Evolutionary conservation across 805 yeast species (phyloP).

Genomic region (Saturnispora saitoi): DNA sequence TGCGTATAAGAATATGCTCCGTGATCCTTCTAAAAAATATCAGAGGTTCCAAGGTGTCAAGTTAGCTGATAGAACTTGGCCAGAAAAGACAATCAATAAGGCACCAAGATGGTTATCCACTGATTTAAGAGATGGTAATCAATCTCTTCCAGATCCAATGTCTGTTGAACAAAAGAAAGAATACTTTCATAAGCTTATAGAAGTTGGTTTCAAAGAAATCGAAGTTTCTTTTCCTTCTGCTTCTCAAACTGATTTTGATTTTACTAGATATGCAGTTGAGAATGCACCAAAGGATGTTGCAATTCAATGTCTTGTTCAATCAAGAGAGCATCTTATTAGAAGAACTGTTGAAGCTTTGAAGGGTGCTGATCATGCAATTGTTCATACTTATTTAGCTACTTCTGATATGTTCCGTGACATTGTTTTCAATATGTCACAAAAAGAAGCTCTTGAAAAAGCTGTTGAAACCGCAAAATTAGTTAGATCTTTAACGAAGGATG

Average conservation of each 20-base stretch:
- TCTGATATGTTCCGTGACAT: conserved; percentile 69
- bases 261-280: conserved; percentile 72
- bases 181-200: conserved; percentile 63
- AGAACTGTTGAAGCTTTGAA: conserved; percentile 66
- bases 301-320: conserved; percentile 67
- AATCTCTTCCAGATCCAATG: conserved; percentile 79
- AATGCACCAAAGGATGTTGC: conserved; percentile 68
- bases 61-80: conserved; percentile 64
- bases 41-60: conserved; percentile 45
- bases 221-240: conserved; percentile 79
- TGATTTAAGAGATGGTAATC: conserved; percentile 76
- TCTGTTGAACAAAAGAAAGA: conserved; percentile 63
- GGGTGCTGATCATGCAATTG: conserved; percentile 65
- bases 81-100: conserved; percentile 51
- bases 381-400: conserved; percentile 70
- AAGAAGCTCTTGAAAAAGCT: conserved; percentile 62
- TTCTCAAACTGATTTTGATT: conserved; percentile 75
- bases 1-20: conserved; percentile 45
- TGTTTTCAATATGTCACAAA: conserved; percentile 62
- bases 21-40: conserved; percentile 61
- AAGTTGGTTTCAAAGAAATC: conserved; percentile 71
- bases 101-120: conserved; percentile 80
- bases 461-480: conserved; percentile 63
- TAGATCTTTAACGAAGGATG: conserved; percentile 64
- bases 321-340: conserved; percentile 65